Evolutionary conservation across 306 rosid genomes (phyloP), one percentile per base, ranked within the genome.

Genomic region (Corylus americana): DNA sequence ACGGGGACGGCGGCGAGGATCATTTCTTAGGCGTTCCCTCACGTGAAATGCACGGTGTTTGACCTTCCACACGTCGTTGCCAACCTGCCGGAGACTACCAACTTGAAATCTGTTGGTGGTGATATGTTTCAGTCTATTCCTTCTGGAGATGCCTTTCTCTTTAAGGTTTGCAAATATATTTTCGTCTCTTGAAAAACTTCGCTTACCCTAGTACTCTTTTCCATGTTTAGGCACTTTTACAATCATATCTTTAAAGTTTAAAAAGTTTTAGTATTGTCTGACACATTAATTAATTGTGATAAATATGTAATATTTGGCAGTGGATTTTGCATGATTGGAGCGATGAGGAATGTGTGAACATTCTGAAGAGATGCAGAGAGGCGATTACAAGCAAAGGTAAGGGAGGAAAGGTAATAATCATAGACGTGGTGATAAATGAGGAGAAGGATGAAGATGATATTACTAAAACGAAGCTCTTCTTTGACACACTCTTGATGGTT

Each of bases 31-130:
- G 84, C 75, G 1, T 84, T 88, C 45, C 88, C 94, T 73, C 80
- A 81, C 3, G 18, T 90, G 55, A 88, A 86, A 59, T 88, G 93
- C 84, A 84, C 71, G 0, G 88, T 86, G 3, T 76, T 86, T 74
- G 93, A 88, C 10, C 87, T 82, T 9, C 90, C 89, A 0, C 81
- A 86, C n/a, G 90, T 84, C 49, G 89, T 86, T 22, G 90, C 74
- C 51, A 72, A 82, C 53, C 72, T 79, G 35, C 10, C 37, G 16
- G 87, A 74, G 2, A 47, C n/a, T 17, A 73, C 74, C 4, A 87
- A 86, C 71, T 74, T 90, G 81, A 90, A 48, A 35, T 90, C 76
- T 58, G 80, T 83, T 74, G 88, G 82, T 13, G 91, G 90, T 0
- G 87, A 88, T 42, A 90, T 90, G 89, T 86, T 88, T 86, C 74